Evolutionary conservation across 1,139 yeast species (phyloP).

Genomic region (Yamadazyma atmosphaerica): DNA sequence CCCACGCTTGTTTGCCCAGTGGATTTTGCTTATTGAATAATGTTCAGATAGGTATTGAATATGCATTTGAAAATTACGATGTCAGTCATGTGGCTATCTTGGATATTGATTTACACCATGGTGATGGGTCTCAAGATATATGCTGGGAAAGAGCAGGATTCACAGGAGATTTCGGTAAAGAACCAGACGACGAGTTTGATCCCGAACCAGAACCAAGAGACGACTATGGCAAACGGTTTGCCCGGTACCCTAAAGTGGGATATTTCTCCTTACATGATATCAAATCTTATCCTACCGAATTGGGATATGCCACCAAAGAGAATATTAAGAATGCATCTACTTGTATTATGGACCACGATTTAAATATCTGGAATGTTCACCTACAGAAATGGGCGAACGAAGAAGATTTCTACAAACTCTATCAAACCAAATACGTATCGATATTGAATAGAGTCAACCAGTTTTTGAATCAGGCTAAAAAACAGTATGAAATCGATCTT

Average conservation of each 20-base stretch:
- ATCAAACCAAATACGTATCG: constrained; percentile 60
- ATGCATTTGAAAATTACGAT: constrained; percentile 63
- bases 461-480: constrained; percentile 55
- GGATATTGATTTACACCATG: constrained; percentile 86
- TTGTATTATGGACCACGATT: constrained; percentile 76
- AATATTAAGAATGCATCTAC: constrained; percentile 77
- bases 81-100: constrained; percentile 81
- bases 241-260: constrained; percentile 67
- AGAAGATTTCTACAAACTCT: constrained; percentile 65
- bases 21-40: constrained; percentile 87
- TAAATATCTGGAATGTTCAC: constrained; percentile 85
- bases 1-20: constrained; percentile 81
- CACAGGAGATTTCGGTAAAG: constrained; percentile 50
- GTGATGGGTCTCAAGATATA: constrained; percentile 90
- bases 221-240: constrained; percentile 54
- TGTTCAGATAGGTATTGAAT: constrained; percentile 80
- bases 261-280: constrained; percentile 85
- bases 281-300: constrained; percentile 83
- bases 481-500: constrained; percentile 42
- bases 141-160: constrained; percentile 80
- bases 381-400: constrained; percentile 64
- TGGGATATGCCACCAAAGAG: constrained; percentile 72
- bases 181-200: constrained; percentile 38
- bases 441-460: constrained; percentile 69
- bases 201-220: constrained; percentile 38